Conservation (phyloP, 768 basidiomycete genomes). For the Mycena amicta region DNA sequence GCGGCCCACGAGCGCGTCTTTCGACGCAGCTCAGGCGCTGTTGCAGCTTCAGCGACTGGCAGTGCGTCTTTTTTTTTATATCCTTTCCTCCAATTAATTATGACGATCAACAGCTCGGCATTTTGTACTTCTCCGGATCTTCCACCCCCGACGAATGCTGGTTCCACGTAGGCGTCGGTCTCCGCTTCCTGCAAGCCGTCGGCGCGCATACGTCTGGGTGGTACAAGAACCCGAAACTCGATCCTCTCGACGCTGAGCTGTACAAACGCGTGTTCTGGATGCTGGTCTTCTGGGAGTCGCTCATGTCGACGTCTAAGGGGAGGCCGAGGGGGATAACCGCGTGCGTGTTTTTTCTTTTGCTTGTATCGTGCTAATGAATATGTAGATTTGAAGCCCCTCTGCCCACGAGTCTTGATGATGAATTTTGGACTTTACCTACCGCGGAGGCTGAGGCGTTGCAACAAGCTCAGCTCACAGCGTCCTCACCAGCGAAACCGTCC, state of each 20-base stretch:
- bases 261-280: constrained; percentile 1
- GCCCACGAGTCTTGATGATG: background rate
- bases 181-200: background rate
- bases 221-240: background rate
- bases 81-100: background rate
- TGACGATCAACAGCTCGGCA: background rate
- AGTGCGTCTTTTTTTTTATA: background rate
- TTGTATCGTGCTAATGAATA: background rate
- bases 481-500: background rate
- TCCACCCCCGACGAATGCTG: constrained; percentile 1
- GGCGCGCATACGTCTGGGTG: background rate
- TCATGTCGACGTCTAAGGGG: background rate
- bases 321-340: too few relatives aligned
- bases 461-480: background rate
- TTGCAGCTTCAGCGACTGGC: constrained; percentile 65
- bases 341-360: background rate
- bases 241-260: background rate
- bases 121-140: background rate
- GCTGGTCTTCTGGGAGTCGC: background rate
- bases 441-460: background rate
- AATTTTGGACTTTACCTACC: background rate
- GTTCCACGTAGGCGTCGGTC: constrained; percentile 1
- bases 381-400: background rate
- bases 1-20: constrained; percentile 55
- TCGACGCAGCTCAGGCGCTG: constrained; percentile 57